Evolutionary conservation across 495 filamentous ascomycete genomes (phyloP).

Genomic region (Glarea lozoyensis): DNA sequence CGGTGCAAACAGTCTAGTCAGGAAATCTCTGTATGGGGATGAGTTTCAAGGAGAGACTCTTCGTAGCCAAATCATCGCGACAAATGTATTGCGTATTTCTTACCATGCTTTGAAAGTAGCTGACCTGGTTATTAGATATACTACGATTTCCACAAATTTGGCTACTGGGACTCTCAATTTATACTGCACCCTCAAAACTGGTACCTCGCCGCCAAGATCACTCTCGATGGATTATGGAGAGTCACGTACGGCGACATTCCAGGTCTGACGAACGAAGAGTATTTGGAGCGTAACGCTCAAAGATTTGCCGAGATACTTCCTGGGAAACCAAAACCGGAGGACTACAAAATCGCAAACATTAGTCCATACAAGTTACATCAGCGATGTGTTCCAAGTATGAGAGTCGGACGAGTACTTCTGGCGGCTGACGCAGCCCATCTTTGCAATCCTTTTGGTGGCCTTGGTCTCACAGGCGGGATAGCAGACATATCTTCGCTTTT

Average conservation of each 20-base stretch:
- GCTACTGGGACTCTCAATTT: constrained; percentile 48
- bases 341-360: constrained; percentile 46
- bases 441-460: constrained; percentile 49
- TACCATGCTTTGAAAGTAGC: background rate
- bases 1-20: constrained; percentile 46
- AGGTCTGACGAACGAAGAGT: constrained; percentile 42
- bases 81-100: constrained; percentile 38
- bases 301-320: constrained; percentile 49
- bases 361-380: constrained; percentile 56
- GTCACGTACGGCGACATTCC: constrained; percentile 49
- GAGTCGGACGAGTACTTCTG: constrained; percentile 46
- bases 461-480: constrained; percentile 54
- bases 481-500: constrained; percentile 50
- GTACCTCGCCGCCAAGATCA: constrained; percentile 53
- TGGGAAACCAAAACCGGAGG: constrained; percentile 45
- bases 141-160: constrained; percentile 46
- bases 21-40: constrained; percentile 47
- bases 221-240: constrained; percentile 47
- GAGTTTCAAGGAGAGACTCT: constrained; percentile 51
- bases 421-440: constrained; percentile 53
- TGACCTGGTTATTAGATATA: constrained; percentile 32
- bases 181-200: constrained; percentile 50
- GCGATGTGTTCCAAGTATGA: constrained; percentile 45
- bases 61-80: constrained; percentile 50
- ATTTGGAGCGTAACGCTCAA: constrained; percentile 40